Evolutionary conservation across 192 early-diverging fungal genomes (phyloP), one percentile per base, ranked within the genome.

Genomic region (Powellomyces hirtus): DNA sequence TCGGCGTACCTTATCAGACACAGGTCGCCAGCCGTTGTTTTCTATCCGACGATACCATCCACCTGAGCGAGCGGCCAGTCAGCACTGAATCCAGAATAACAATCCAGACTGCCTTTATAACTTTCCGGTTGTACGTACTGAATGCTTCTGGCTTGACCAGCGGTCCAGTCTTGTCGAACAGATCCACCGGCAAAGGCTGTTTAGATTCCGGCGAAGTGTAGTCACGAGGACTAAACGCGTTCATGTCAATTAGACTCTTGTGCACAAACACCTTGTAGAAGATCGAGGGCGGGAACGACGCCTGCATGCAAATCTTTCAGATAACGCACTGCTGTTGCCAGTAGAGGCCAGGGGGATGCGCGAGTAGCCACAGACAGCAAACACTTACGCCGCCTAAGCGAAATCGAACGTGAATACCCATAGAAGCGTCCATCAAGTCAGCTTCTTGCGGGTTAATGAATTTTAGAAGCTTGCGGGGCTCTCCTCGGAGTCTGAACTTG

Each of bases 181-280:
- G n/a, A n/a, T 68, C 42, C 37, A 59, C 27, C 2, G 85, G 85
- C 14, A 72, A 34, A 4, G 52, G 38, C 36, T 79, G 70, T 50
- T 83, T 84, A 33, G 37, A 50, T 5, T 71, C 31, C 22, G 30
- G 24, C 20, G 72, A 44, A 5, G 85, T 86, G 61, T 87, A 87
- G 64, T 87, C 79, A 3, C 84, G 62, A n/a, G 85, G 85, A 50
- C 79, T 74, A 62, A 87, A 87, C 7, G 82, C 66, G 58, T 85
- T 85, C 68, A 87, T 81, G 70, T 87, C 85, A 11, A 87, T 70
- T 56, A 85, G 57, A 20, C 59, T 70, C 34, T 70, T 73, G 64
- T 87, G 80, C 0, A 84, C 70, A 62, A 77, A 87, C 10, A 87
- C 86, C 59, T 87, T 87, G 77, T 87, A 87, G 62, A 71, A 85